Conservation (phyloP, 441 rosid genomes). For the Populus hybrid region DNA sequence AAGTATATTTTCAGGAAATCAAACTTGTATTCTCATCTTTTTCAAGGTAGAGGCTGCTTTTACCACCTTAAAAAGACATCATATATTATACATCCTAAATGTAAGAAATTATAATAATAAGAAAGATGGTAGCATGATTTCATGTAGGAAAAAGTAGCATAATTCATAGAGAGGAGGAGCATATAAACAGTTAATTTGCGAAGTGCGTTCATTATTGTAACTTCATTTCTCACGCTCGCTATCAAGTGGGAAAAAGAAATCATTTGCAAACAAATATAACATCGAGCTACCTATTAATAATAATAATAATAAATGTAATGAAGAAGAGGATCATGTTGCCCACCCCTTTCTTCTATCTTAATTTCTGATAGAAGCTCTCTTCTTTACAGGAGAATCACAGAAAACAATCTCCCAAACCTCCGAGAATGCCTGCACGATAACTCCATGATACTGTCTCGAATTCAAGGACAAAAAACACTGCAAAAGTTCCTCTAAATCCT, state of each 20-base stretch:
- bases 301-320: not conserved
- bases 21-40: no score
- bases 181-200: not conserved
- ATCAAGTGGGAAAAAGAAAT: not conserved
- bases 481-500: slow-evolving; percentile 52
- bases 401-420: slow-evolving; percentile 49
- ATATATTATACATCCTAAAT: no score
- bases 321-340: not conserved
- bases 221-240: not conserved
- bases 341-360: not conserved
- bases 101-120: not conserved
- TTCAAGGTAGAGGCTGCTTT: no score
- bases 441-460: slow-evolving; percentile 41
- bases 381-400: slow-evolving; percentile 23
- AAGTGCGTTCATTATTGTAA: not conserved
- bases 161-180: no score
- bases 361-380: not conserved
- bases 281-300: not conserved
- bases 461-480: slow-evolving; percentile 50
- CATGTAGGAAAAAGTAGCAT: not conserved
- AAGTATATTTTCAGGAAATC: no score
- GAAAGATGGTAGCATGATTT: not conserved
- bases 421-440: slow-evolving; percentile 49
- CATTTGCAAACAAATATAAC: not conserved
- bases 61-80: no score